Percentiles rank a stretch among this genome's conserved stretches.
These are phyloP conservation scores for Metarhizium brunneum DNA, from an alignment of 2,329 filamentous ascomycete species.

Conservation along the genomic window DNA sequence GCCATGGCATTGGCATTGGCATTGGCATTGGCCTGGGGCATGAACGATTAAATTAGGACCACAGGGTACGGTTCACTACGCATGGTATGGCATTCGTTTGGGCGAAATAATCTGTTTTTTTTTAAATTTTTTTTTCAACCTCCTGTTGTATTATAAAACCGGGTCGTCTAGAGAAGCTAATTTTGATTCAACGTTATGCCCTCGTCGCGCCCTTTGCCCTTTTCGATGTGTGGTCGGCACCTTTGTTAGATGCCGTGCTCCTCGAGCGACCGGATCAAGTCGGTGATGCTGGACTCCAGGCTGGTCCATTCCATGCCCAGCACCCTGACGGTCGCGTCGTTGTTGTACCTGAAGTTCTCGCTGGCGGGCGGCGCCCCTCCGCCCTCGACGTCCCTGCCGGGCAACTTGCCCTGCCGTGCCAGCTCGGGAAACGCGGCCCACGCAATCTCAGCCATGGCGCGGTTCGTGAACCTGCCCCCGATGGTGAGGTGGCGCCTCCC, in stretches of 20 bases:
- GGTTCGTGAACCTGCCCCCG: conserved; percentile 37
- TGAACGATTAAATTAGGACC: too few relatives aligned
- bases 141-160: background rate
- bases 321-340: background rate
- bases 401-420: conserved; percentile 28
- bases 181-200: background rate
- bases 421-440: conserved; percentile 41
- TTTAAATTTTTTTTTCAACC: too few relatives aligned
- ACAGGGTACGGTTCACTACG: background rate
- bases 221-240: background rate
- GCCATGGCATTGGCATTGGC: background rate
- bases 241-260: conserved; percentile 19
- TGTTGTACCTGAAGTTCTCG: background rate
- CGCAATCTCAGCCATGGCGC: conserved; percentile 32
- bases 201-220: background rate
- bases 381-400: conserved; percentile 32
- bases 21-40: background rate
- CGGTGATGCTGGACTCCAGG: conserved; percentile 35
- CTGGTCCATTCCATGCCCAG: conserved; percentile 1
- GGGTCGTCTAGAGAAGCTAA: background rate
- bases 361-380: conserved; percentile 26
- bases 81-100: background rate
- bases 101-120: background rate
- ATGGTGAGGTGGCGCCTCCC: conserved; percentile 43
- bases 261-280: conserved; percentile 56